Percentiles rank a stretch among this genome's conserved stretches.
Conservation (phyloP, 2,329 filamentous ascomycete species). For the Paecilomyces formosus region DNA sequence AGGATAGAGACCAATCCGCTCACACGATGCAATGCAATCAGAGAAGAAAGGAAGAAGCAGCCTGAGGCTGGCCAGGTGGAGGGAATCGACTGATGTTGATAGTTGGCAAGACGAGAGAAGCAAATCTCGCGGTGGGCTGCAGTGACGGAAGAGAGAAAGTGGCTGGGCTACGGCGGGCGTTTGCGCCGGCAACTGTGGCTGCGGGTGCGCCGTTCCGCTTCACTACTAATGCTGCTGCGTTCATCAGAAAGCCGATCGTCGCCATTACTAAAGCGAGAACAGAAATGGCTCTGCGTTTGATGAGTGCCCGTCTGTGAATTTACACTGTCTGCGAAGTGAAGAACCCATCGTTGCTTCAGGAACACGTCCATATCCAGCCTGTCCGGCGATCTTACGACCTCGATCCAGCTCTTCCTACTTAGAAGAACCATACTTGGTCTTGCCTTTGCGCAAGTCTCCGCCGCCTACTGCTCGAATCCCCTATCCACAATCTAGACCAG, state of each 20-base stretch:
- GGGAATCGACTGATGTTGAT: background rate
- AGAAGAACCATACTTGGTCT: background rate
- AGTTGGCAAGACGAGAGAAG: background rate
- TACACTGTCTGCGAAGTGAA: background rate
- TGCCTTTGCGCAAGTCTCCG: background rate
- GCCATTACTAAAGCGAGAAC: background rate
- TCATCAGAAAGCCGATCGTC: background rate
- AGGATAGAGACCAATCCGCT: background rate
- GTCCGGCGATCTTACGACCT: background rate
- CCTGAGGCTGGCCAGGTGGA: background rate
- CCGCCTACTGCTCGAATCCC: background rate
- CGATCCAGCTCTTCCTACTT: background rate
- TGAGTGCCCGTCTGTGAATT: background rate
- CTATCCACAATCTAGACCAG: conserved; percentile 7
- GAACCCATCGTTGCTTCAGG: background rate
- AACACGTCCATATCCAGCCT: background rate
- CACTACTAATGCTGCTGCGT: background rate
- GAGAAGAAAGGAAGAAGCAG: background rate
- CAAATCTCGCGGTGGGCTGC: background rate
- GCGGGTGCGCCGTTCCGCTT: background rate
- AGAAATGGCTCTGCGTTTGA: background rate
- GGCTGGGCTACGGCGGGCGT: background rate
- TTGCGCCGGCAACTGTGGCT: background rate
- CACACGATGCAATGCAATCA: background rate
- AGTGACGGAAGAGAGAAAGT: background rate